phyloP scores from a whole-genome alignment of 2,329 filamentous ascomycete species.

The Aspergillus luchuensis region DNA sequence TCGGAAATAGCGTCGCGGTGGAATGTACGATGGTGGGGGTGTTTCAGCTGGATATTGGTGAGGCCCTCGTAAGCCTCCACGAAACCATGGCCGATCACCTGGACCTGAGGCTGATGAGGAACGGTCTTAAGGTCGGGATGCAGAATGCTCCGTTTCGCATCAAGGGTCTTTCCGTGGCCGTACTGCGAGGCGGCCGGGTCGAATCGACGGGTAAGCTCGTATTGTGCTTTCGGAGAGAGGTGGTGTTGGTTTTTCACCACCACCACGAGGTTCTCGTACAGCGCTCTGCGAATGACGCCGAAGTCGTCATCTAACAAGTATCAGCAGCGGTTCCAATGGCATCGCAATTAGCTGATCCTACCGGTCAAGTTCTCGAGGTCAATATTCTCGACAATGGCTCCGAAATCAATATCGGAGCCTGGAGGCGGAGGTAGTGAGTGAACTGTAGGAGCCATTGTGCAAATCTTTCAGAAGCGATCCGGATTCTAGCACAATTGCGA shows the following conservation, averaged over 20 bases:
- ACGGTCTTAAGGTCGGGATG: constrained; percentile 81
- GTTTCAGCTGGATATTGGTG: constrained; percentile 66
- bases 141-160: constrained; percentile 65
- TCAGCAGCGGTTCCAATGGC: constrained; percentile 12
- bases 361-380: constrained; percentile 65
- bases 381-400: constrained; percentile 59
- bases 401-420: constrained; percentile 57
- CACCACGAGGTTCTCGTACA: constrained; percentile 70
- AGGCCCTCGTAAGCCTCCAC: constrained; percentile 71
- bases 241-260: constrained; percentile 69
- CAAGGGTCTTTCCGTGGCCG: constrained; percentile 74
- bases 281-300: constrained; percentile 61
- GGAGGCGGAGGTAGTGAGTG: constrained; percentile 26
- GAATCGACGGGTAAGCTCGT: constrained; percentile 71
- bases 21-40: constrained; percentile 78
- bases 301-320: constrained; percentile 62
- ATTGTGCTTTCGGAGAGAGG: constrained; percentile 70
- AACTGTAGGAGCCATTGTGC: constrained; percentile 19
- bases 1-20: constrained; percentile 66
- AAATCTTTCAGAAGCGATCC: background rate
- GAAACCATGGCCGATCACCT: constrained; percentile 76
- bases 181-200: constrained; percentile 68
- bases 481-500: background rate
- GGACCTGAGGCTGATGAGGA: constrained; percentile 76
- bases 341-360: constrained; percentile 41